Evolutionary conservation across 2,329 filamentous ascomycete genomes (phyloP), one percentile per base, ranked within the genome.

Genomic region (Colletotrichum theobromicola): DNA sequence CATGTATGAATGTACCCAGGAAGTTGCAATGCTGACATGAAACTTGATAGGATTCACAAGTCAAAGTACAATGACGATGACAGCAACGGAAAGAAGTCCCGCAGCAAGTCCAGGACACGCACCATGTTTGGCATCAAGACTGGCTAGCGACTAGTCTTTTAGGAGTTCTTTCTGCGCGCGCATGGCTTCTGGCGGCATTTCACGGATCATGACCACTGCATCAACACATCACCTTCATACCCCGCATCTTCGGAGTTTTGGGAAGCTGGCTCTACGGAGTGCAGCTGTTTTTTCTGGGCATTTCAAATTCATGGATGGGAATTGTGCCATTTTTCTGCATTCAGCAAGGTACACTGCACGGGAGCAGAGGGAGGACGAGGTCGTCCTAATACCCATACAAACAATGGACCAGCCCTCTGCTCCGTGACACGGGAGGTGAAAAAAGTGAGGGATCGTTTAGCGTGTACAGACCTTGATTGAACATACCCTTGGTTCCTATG

Each of bases 11-110:
- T 13, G 26, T 5, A 12, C n/a, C 34, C n/a, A 58, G 32, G 58
- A 60, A 68, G 70, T 13, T 60, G 42, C 8, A 32, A 74, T 26
- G 70, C 76, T 75, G 46, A 75, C 60, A 10, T 73, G 77, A 26
- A 50, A 74, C 70, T 16, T 12, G 72, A 15, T 35, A 98, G 95
- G 96, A 98, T 98, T 79, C 96, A 98, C 88, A 98, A 98, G 84
- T 87, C 95, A 72, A 98, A 98, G 82, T 98, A 98, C 83, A 91
- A 93, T 75, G 94, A 95, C 30, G 91, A 93, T 46, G 87, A 84
- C 66, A 81, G 84, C 35, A 82, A 81, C 71, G 82, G 84, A 73
- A 83, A 83, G 74, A 94, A 94, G 82, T 80, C 88, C 53, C 90
- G 93, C 75, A 94, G 93, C 84, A 96, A 96, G 85, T 95, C 94